Base-by-base conservation (phyloP, 2,329 filamentous ascomycete genomes). In the Cryoendolithus antarcticus region DNA sequence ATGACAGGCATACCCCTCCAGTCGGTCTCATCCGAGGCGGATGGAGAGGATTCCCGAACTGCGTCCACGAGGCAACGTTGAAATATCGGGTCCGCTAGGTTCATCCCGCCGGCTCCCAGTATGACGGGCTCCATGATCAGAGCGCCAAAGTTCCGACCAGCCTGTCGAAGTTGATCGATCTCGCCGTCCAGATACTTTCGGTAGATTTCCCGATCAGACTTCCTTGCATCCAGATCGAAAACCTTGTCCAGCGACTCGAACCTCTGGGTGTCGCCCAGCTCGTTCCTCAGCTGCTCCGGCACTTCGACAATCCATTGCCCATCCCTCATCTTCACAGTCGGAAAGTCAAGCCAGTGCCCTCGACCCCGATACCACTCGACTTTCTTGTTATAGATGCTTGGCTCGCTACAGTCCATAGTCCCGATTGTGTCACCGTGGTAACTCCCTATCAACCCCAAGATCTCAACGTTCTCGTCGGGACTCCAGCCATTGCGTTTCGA, bases 351-450 rank as follows among this genome's bases (percentile, higher is more conserved):
- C 86, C 86, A 93, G 52, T 77, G 49, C 0, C 86, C 85, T 35
- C 77, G 76, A 0, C 82, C 83, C 43, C 75, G 65, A 54, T 93
- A 93, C 85, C 85, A 93, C 53, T 91, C 84, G 0, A 88, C 80
- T 55, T 85, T 85, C 50, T 85, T 74, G 51, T 93, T 93, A 57
- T 72, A 93, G 0, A 74, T 73, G 28, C 74, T 79, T 0, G 85
- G 84, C 53, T 91, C 83, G 0, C 82, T 77, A 38, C 77, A 82
- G 56, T 91, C 84, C 86, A 93, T 91, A 0, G 82, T 83, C 0
- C 85, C 85, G 34, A 93, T 86, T 0, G 85, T 93, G 53, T 93
- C 86, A 2, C 85, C 86, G 50, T 93, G 86, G 51, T 93, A 93
- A 48, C 80, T 82, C 0, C 83, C 83, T 54, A 80, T 82, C 7